Evolutionary conservation across 352 stramenopile species (phyloP), one percentile per base, ranked within the genome.

Genomic region (Bremia lactucae): DNA sequence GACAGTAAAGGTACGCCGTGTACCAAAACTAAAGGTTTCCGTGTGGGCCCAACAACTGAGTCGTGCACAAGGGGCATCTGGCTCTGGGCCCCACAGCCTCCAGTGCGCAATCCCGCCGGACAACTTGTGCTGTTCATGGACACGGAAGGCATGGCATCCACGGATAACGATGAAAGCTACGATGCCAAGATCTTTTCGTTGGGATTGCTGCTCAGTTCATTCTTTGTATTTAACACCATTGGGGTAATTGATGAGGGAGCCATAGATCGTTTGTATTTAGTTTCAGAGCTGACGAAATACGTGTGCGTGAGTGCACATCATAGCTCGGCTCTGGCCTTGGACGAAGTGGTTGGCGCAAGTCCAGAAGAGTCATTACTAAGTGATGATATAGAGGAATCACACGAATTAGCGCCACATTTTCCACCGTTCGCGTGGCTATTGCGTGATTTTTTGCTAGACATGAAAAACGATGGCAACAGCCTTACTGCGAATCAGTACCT

Each of bases 151-250:
- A 85, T 93, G 50, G 77, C 80, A 0, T 80, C 77, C 21, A 88
- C 78, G 0, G 80, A 90, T 34, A 88, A 90, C 42, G 80, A 93
- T 44, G 80, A 90, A 53, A 83, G 67, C 46, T 93, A 90, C 52
- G 80, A 92, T 52, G 77, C 80, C 52, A 87, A 92, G 56, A 90
- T 92, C 35, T 92, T 92, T 31, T 87, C 77, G 20, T 48, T 92
- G 8, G 80, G 75, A 10, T 31, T 92, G 34, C 59, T 92, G 21
- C 59, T 92, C 2, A 87, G 72, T 52, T 87, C 72, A 38, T 59
- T 88, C 0, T 90, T 93, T 35, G 75, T 93, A 19, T 87, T 89
- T 46, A 93, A 93, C 46, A 89, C 76, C 2, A 88, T 93, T 70
- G 80, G 80, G 21, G 80, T 93, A 44, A 90, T 93, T 50, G 80